Percentiles rank a stretch among this genome's conserved stretches.
Evolutionary conservation across 2,329 filamentous ascomycete genomes (phyloP).

Genomic region (Aspergillus puulaauensis): DNA sequence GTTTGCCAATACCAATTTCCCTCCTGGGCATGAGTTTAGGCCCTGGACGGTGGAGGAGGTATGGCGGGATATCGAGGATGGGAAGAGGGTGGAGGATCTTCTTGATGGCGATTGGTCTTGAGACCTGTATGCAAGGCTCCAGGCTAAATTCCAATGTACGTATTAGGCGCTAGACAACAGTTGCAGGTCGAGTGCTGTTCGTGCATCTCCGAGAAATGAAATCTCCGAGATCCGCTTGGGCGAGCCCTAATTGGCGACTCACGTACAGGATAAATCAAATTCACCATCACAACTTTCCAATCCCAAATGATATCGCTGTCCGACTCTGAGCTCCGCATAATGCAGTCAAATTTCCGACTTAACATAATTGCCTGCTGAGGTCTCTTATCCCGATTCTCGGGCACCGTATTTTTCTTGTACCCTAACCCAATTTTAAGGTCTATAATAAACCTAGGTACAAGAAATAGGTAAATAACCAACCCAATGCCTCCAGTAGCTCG

Average conservation of each 20-base stretch:
- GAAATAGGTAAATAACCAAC: not conserved
- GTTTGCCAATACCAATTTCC: constrained; percentile 49
- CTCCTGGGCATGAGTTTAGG: constrained; percentile 42
- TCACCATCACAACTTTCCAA: not conserved
- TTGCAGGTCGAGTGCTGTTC: no score
- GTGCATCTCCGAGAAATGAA: not conserved
- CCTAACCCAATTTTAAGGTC: not conserved
- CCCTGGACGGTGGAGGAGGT: constrained; percentile 45
- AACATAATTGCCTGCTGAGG: not conserved
- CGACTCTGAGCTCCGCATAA: not conserved
- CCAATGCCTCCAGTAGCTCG: not conserved
- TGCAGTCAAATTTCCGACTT: not conserved
- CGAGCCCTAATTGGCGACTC: not conserved
- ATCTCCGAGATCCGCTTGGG: not conserved
- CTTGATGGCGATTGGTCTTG: constrained; percentile 17
- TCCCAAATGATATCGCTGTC: not conserved
- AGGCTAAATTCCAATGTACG: no score
- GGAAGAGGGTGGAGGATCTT: constrained; percentile 18
- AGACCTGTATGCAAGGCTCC: not conserved
- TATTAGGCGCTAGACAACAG: no score
- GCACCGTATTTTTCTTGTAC: not conserved
- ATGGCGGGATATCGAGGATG: constrained; percentile 39
- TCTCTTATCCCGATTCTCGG: not conserved
- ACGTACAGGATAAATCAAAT: not conserved
- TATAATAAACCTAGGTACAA: not conserved